phyloP scores from a whole-genome alignment of 306 rosid genomes.

The Albizia julibrissin region DNA sequence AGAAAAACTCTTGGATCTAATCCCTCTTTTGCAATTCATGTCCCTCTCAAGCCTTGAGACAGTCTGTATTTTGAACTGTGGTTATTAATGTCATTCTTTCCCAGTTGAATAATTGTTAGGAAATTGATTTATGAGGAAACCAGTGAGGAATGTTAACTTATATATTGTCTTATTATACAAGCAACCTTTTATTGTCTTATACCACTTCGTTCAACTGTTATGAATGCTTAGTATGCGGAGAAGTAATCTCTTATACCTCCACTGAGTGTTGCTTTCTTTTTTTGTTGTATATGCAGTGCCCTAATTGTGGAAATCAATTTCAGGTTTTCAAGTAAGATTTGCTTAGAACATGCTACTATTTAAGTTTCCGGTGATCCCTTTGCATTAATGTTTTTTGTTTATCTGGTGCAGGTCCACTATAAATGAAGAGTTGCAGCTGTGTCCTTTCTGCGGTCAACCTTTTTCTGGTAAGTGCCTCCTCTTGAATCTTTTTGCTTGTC shows the following conservation, averaged over 20 bases:
- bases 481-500: not conserved
- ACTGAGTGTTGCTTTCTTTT: slow-evolving; percentile 20
- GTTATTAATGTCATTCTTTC: not conserved
- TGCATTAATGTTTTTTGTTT: not conserved
- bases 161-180: not conserved
- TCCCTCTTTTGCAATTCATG: not conserved
- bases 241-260: not conserved
- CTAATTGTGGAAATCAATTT: slow-evolving; percentile 92
- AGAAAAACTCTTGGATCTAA: not conserved
- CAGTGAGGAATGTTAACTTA: not conserved
- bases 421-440: slow-evolving; percentile 75
- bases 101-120: not conserved
- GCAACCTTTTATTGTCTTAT: not conserved
- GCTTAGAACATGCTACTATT: not conserved
- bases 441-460: slow-evolving; percentile 94
- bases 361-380: slow-evolving; percentile 14
- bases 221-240: not conserved
- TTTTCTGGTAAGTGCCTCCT: slow-evolving; percentile 64
- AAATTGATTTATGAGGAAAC: not conserved
- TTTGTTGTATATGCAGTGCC: slow-evolving; percentile 74
- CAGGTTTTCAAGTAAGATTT: slow-evolving; percentile 91
- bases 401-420: slow-evolving; percentile 70
- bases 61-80: not conserved
- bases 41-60: not conserved
- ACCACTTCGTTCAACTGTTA: slow-evolving; percentile 6